These are phyloP conservation scores for Orbilia quercus DNA, from an alignment of 2,329 filamentous ascomycete genomes.

Conservation along the genomic window DNA sequence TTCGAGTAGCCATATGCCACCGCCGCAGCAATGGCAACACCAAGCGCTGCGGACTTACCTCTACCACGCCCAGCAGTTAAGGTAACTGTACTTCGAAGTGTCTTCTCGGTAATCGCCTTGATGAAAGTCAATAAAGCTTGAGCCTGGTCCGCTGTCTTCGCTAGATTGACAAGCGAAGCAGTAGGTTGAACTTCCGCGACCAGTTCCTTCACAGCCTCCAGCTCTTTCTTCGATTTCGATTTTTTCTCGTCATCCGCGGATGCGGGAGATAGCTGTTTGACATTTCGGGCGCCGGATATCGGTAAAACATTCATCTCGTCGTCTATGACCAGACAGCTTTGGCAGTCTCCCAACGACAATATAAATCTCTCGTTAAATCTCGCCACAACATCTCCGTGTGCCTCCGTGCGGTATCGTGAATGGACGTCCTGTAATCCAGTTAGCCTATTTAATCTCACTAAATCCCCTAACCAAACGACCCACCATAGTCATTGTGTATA, in stretches of 20 bases:
- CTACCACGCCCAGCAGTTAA: conserved; percentile 92
- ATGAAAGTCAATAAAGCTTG: conserved; percentile 97
- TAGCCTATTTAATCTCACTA: neutral
- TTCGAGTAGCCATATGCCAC: conserved; percentile 98
- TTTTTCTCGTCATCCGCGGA: conserved; percentile 76
- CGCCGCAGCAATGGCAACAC: conserved; percentile 91
- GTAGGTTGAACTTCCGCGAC: conserved; percentile 86
- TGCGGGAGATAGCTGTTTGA: conserved; percentile 81
- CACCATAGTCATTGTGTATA: conserved; percentile 92
- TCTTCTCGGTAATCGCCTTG: conserved; percentile 96
- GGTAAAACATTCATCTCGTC: conserved; percentile 97
- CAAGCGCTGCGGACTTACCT: conserved; percentile 95
- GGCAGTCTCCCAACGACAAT: conserved; percentile 91
- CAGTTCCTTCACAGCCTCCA: conserved; percentile 87
- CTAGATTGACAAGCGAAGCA: conserved; percentile 82
- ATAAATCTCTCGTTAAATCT: conserved; percentile 98
- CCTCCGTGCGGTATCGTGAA: conserved; percentile 94
- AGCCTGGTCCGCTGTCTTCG: conserved; percentile 92
- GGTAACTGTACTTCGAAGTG: conserved; percentile 89
- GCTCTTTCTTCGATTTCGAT: conserved; percentile 76
- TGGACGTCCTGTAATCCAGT: conserved; percentile 76
- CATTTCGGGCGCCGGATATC: conserved; percentile 92
- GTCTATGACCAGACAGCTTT: conserved; percentile 93
- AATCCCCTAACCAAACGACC: neutral
- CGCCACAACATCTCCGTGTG: conserved; percentile 91